Conservation (phyloP, 2,329 filamentous ascomycete genomes). For the Pseudogymnoascus sp. region DNA sequence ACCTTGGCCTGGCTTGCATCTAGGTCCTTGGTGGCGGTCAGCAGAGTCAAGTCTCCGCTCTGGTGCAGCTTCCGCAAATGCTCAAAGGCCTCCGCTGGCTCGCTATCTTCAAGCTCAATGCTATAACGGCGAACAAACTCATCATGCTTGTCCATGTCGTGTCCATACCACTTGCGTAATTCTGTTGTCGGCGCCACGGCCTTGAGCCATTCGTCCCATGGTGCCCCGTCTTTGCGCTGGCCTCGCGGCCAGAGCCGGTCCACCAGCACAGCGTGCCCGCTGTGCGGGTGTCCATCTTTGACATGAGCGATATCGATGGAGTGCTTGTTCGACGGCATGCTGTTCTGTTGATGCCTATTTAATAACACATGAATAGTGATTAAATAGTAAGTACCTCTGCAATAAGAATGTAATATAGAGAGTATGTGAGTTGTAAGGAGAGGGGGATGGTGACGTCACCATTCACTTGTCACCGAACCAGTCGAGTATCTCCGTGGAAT, state of each 20-base stretch:
- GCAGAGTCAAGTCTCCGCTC: neutral
- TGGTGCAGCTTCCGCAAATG: neutral
- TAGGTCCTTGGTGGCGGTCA: slow-evolving; percentile 3
- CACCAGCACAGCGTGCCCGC: neutral
- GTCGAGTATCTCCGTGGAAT: neutral
- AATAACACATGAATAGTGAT: neutral
- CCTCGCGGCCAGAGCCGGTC: neutral
- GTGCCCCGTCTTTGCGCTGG: slow-evolving; percentile 4
- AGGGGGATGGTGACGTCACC: neutral
- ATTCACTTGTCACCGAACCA: neutral
- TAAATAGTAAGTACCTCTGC: neutral
- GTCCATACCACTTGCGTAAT: neutral
- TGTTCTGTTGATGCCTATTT: neutral
- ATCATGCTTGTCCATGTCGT: neutral
- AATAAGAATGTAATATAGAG: neutral
- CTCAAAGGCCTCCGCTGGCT: neutral
- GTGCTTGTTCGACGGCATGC: neutral
- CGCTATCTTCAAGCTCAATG: neutral
- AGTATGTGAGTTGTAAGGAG: neutral
- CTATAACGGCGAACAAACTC: neutral
- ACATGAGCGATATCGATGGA: neutral
- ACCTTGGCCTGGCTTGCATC: neutral
- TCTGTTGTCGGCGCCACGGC: neutral
- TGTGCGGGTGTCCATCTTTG: neutral
- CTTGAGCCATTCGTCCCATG: slow-evolving; percentile 3